Evolutionary conservation across 2,329 filamentous ascomycete genomes (phyloP).

Genomic region (Clonostachys chloroleuca): DNA sequence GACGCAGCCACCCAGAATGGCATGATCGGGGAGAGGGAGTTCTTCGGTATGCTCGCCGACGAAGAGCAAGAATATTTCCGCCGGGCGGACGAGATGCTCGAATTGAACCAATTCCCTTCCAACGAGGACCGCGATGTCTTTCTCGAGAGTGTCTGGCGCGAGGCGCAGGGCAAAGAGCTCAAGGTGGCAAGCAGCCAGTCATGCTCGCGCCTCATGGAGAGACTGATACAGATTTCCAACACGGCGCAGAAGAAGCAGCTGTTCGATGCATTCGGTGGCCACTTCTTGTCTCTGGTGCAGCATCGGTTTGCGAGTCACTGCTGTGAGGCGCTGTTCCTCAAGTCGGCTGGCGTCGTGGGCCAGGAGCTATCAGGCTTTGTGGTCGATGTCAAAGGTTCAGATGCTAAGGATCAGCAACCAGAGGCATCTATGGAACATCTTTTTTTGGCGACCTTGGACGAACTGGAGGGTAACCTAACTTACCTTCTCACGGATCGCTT

Average conservation of each 20-base stretch:
- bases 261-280: slow-evolving; percentile 79
- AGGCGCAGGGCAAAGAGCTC: slow-evolving; percentile 87
- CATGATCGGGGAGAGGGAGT: slow-evolving; percentile 56
- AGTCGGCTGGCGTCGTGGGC: slow-evolving; percentile 74
- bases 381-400: slow-evolving; percentile 35
- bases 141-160: slow-evolving; percentile 77
- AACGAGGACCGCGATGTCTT: slow-evolving; percentile 68
- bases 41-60: slow-evolving; percentile 89
- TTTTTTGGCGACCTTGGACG: slow-evolving; percentile 78
- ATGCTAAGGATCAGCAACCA: slow-evolving; percentile 37
- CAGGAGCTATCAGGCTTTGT: slow-evolving; percentile 53
- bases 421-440: slow-evolving; percentile 74
- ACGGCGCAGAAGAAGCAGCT: slow-evolving; percentile 78
- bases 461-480: slow-evolving; percentile 80
- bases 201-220: slow-evolving; percentile 89
- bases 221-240: slow-evolving; percentile 78
- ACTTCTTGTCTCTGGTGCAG: slow-evolving; percentile 86
- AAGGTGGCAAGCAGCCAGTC: slow-evolving; percentile 96
- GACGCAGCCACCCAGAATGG: neutral
- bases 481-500: slow-evolving; percentile 84
- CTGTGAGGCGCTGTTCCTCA: slow-evolving; percentile 87
- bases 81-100: slow-evolving; percentile 82
- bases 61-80: slow-evolving; percentile 96
- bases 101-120: slow-evolving; percentile 80
- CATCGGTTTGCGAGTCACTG: slow-evolving; percentile 97